phyloP scores from a whole-genome alignment of 768 basidiomycete species.

The Punctularia strigosozonata region DNA sequence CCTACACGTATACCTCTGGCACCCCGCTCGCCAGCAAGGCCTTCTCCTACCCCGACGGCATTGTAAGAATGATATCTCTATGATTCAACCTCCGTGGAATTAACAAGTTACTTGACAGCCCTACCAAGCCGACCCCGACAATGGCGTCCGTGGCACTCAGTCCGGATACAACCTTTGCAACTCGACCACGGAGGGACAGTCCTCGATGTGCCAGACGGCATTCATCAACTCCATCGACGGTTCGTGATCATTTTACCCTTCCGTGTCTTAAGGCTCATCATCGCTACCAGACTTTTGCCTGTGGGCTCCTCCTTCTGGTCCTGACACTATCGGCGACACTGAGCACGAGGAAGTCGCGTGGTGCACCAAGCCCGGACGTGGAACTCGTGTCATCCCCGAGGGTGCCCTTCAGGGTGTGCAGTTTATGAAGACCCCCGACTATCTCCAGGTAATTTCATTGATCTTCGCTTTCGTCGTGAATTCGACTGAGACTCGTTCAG shows the following conservation, averaged over 20 bases:
- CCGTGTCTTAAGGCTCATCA: no score
- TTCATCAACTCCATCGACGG: slow-evolving; percentile 49
- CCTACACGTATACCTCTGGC: no score
- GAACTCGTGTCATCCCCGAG: slow-evolving; percentile 61
- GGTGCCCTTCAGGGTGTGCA: slow-evolving; percentile 58
- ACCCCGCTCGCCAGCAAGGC: slow-evolving; percentile 18
- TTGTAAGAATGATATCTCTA: no score
- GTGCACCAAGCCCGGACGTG: slow-evolving; percentile 59
- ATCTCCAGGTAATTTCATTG: slow-evolving; percentile 60
- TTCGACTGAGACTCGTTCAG: no score
- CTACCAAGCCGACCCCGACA: slow-evolving; percentile 33
- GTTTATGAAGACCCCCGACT: slow-evolving; percentile 44
- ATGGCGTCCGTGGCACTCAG: slow-evolving; percentile 41
- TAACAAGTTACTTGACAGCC: no score
- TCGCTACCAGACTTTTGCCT: slow-evolving; percentile 76
- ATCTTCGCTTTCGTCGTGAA: no score
- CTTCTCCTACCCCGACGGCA: slow-evolving; percentile 12
- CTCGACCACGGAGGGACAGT: slow-evolving; percentile 48
- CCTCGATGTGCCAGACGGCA: slow-evolving; percentile 60
- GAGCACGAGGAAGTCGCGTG: slow-evolving; percentile 68
- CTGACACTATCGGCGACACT: slow-evolving; percentile 47
- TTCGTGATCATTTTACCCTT: slow-evolving; percentile 4
- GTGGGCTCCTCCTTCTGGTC: slow-evolving; percentile 43
- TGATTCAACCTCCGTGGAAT: no score
- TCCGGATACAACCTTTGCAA: slow-evolving; percentile 60